Base-by-base conservation (phyloP, 2,329 filamentous ascomycete genomes). In the Coleophoma eucalyptorum region DNA sequence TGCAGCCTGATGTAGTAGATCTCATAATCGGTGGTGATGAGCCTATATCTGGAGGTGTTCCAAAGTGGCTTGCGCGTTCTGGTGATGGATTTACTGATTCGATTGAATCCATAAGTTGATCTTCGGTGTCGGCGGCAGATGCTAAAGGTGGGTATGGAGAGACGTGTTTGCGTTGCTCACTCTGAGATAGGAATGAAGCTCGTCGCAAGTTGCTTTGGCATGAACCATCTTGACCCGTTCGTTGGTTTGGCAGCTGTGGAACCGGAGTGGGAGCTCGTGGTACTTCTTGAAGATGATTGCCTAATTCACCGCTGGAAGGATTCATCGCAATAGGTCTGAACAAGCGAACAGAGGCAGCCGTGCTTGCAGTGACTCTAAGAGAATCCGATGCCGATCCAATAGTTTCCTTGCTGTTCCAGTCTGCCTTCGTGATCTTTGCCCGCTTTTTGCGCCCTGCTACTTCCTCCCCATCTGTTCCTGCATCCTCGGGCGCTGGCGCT, bases 1-100 rank as follows among this genome's bases (percentile, higher is more conserved):
- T 97, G 2, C 92, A 96, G 21, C 86, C 81, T 4, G 87, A 84
- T 52, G 81, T 84, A 2, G 79, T 74, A 35, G 79, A 79, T 56
- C 82, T 79, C 55, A 91, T 83, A 1, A 95, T 77, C 1, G 94
- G 94, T 13, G 93, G 93, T 3, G 93, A 97, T 0, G 94, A 97
- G 1, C 88, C 88, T 59, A 97, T 90, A 49, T 90, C 89, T 45
- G 83, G 84, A 4, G 90, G 87, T 48, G 90, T 95, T 50, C 87
- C 76, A 48, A 76, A 80, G 31, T 48, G 81, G 78, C 72, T 67
- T n/a, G 52, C 52, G 45, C 75, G 73, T 54, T 78, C 76, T 31
- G 76, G 72, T 13, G 76, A 77, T 26, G 71, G 72, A 42, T 71
- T 65, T n/a, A 69, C 67, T 4, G 73, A 69, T 48, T 82, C 78